Conservation (phyloP, 352 stramenopile genomes). For the Pythium coloratum region DNA sequence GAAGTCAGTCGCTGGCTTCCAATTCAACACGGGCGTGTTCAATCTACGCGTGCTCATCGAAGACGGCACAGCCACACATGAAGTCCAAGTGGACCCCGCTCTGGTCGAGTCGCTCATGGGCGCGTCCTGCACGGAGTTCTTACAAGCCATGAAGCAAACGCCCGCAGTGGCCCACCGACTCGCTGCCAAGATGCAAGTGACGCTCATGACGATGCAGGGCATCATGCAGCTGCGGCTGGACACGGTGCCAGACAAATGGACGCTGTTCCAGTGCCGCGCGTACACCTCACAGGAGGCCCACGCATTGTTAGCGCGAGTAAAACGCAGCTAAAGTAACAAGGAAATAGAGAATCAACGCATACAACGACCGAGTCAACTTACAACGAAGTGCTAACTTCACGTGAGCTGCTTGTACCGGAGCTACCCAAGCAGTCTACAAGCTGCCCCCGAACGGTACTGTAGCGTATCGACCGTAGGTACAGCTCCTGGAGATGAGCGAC, state of each 20-base stretch:
- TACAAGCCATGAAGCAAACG: constrained; percentile 66
- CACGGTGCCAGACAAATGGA: constrained; percentile 29
- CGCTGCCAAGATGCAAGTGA: constrained; percentile 77
- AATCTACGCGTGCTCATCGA: constrained; percentile 74
- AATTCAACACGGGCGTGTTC: constrained; percentile 73
- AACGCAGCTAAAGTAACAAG: constrained; percentile 4
- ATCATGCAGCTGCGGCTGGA: constrained; percentile 58
- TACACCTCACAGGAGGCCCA: constrained; percentile 39
- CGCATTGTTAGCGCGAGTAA: constrained; percentile 50
- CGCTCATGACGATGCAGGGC: constrained; percentile 79
- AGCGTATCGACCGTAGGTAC: too few relatives aligned
- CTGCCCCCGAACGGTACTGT: too few relatives aligned
- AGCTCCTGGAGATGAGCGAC: too few relatives aligned
- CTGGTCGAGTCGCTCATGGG: constrained; percentile 78
- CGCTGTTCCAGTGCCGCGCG: constrained; percentile 52
- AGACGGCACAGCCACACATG: constrained; percentile 63
- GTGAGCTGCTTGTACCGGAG: too few relatives aligned
- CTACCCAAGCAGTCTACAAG: too few relatives aligned
- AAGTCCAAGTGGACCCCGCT: constrained; percentile 48
- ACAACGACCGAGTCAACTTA: too few relatives aligned
- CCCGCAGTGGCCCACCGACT: constrained; percentile 54
- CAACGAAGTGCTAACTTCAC: too few relatives aligned
- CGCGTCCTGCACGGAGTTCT: constrained; percentile 65
- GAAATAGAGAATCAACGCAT: not conserved
- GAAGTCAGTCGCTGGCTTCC: constrained; percentile 82